Percentiles rank a stretch among this genome's conserved stretches.
Evolutionary conservation across 23 red algal genomes (phyloP).

Genomic region (Gracilaria vermiculophylla): DNA sequence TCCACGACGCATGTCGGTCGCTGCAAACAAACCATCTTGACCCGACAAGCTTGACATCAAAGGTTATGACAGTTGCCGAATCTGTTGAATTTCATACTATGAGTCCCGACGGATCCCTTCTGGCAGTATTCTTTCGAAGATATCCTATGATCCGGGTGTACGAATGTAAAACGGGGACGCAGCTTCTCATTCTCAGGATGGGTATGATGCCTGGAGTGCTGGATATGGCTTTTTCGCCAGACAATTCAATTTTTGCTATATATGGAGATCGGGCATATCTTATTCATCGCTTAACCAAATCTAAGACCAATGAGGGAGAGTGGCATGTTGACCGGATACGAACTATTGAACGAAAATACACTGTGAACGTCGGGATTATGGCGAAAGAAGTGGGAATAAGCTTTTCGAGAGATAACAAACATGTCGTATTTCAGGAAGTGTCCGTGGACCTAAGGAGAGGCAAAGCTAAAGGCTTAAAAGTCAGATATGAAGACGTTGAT

Average conservation of each 20-base stretch:
- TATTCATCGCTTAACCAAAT: background rate
- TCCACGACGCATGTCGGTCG: background rate
- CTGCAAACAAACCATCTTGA: background rate
- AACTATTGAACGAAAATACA: background rate
- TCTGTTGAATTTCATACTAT: background rate
- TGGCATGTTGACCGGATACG: background rate
- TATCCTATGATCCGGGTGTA: constrained; percentile 6
- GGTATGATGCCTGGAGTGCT: background rate
- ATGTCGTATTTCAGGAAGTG: background rate
- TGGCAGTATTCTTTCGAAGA: background rate
- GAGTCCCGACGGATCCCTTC: background rate
- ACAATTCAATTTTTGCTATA: background rate
- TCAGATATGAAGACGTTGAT: background rate
- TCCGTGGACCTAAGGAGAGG: background rate
- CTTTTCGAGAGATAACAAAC: background rate
- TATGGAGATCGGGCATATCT: background rate
- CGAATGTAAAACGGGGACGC: background rate
- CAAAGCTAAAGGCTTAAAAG: background rate
- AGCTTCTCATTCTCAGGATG: background rate
- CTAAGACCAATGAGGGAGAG: background rate
- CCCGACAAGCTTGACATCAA: no score
- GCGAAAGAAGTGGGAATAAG: background rate
- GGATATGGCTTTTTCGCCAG: background rate
- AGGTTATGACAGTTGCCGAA: background rate
- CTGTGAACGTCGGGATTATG: background rate